These are phyloP conservation scores for Aspergillus hiratsukae DNA, from an alignment of 2,329 filamentous ascomycete species.

Conservation along the genomic window DNA sequence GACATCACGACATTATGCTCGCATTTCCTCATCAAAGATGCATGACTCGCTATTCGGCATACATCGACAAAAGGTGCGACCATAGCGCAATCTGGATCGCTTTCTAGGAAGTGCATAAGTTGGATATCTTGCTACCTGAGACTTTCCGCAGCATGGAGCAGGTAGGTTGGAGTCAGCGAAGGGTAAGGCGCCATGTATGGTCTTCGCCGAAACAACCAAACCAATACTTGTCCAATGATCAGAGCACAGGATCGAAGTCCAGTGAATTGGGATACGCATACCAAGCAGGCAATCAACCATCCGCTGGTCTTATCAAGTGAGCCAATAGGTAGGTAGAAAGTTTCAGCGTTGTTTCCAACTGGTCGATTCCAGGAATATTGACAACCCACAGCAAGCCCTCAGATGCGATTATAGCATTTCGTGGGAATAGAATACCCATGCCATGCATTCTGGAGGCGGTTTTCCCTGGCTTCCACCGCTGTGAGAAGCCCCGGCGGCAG, in stretches of 20 bases:
- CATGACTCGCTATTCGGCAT: background rate
- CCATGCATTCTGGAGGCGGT: background rate
- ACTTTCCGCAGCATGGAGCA: background rate
- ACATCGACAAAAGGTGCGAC: background rate
- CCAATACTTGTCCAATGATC: background rate
- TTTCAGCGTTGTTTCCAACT: background rate
- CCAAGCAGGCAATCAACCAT: background rate
- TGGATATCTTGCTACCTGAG: background rate
- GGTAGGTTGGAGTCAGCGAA: background rate
- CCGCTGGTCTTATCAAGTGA: background rate
- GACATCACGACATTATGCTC: background rate
- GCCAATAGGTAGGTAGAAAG: background rate
- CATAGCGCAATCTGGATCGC: background rate
- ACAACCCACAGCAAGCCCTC: background rate
- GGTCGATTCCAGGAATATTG: background rate
- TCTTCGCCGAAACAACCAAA: background rate
- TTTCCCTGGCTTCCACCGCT: background rate
- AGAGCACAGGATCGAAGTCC: background rate
- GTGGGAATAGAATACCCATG: background rate
- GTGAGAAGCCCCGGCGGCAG: background rate
- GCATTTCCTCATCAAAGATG: background rate
- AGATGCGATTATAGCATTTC: background rate
- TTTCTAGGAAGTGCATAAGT: background rate
- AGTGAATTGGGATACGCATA: background rate
- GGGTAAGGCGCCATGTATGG: background rate